Percentiles rank a stretch among this genome's conserved stretches.
Evolutionary conservation across 176 grass and related monocot genomes (phyloP).

Genomic region (barley (Hordeum vulgare)): MorexV3_pseudomolecules_assembly NC_058521.1:53197776-53198275

Average conservation of each 20-base stretch:
- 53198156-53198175: not conserved
- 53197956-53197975: not conserved
- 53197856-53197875: too few relatives aligned
- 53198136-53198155: not conserved
- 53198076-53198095: constrained; percentile 5
- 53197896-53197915: too few relatives aligned
- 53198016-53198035: not conserved
- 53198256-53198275: not conserved
- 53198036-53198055: not conserved
- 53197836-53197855: too few relatives aligned
- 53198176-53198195: not conserved
- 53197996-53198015: not conserved
- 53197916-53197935: too few relatives aligned
- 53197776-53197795: too few relatives aligned
- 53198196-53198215: not conserved
- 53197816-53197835: too few relatives aligned
- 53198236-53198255: not conserved
- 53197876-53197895: too few relatives aligned
- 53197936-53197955: not conserved
- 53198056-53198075: not conserved
- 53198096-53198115: not conserved
- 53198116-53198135: not conserved
- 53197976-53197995: not conserved
- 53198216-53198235: constrained; percentile 4
- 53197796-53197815: too few relatives aligned